Conservation (phyloP, 768 basidiomycete species). For the Daedaleopsis sinensis region DNA sequence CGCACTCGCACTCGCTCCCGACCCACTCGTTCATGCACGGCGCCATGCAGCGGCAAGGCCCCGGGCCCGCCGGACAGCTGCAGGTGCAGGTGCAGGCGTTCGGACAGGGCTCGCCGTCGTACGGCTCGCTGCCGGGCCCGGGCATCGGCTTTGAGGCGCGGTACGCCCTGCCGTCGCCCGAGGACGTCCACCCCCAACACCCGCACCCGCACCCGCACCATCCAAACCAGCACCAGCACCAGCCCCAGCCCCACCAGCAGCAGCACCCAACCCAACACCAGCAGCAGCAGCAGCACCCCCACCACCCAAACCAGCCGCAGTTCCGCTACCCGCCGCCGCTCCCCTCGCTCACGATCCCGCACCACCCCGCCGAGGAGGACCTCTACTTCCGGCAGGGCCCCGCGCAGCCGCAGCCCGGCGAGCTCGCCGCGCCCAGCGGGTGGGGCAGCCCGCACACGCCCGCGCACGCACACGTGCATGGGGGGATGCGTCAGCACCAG, state of each 20-base stretch:
- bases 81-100: slow-evolving; percentile 8
- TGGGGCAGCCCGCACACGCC: slow-evolving; percentile 7
- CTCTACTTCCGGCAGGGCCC: slow-evolving; percentile 21
- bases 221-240: no score
- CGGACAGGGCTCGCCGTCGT: slow-evolving; percentile 15
- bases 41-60: slow-evolving; percentile 10
- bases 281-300: slow-evolving; percentile 9
- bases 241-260: no score
- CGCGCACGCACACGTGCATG: not conserved
- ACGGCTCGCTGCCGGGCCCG: slow-evolving; percentile 8
- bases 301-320: no score
- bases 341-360: slow-evolving; percentile 11
- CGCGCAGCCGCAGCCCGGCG: not conserved
- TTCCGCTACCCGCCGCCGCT: slow-evolving; percentile 2
- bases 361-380: slow-evolving; percentile 19
- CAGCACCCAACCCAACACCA: no score
- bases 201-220: slow-evolving; percentile 12
- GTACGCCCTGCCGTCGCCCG: slow-evolving; percentile 16
- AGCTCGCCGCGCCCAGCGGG: slow-evolving; percentile 7
- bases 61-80: not conserved
- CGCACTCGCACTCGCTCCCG: slow-evolving; percentile 15
- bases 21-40: slow-evolving; percentile 15
- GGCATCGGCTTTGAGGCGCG: slow-evolving; percentile 20
- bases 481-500: not conserved
- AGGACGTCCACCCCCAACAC: slow-evolving; percentile 9